Conservation (phyloP, 202 grass and related monocot species). For the Setaria viridis region DNA sequence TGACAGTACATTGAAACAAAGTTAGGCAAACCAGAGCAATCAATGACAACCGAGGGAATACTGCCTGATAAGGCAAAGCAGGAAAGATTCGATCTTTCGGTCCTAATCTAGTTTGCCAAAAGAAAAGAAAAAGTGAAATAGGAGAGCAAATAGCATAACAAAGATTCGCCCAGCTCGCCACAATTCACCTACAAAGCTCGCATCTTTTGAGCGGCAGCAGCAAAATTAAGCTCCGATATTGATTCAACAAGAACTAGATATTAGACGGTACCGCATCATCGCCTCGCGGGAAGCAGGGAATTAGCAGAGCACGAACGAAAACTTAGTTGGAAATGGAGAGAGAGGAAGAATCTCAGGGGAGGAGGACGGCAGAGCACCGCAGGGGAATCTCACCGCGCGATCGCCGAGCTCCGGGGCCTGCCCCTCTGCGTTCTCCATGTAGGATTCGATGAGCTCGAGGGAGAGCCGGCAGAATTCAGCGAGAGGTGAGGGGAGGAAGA, state of each 20-base stretch:
- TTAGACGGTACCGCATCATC: neutral
- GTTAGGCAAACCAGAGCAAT: conserved; percentile 19
- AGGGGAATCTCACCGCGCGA: conserved; percentile 28
- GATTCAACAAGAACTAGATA: neutral
- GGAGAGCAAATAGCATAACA: neutral
- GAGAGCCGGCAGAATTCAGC: neutral
- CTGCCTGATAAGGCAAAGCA: neutral
- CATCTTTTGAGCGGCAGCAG: neutral
- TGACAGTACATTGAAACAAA: conserved; percentile 13
- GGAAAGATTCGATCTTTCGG: conserved; percentile 17
- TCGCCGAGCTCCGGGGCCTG: conserved; percentile 25
- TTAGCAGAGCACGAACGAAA: neutral
- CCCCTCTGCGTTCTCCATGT: conserved; percentile 40
- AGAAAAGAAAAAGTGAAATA: neutral
- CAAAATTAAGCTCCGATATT: neutral
- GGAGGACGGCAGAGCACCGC: neutral
- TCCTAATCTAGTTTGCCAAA: conserved; percentile 31
- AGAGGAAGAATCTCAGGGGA: neutral
- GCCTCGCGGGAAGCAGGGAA: neutral
- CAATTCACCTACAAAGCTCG: conserved; percentile 14
- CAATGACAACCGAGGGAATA: neutral
- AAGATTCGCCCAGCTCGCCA: conserved; percentile 33
- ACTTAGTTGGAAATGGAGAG: neutral
- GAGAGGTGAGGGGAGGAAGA: neutral
- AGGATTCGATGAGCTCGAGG: conserved; percentile 39